Evolutionary conservation across 2,329 filamentous ascomycete species (phyloP).

Genomic region (Fusarium lateritium): DNA sequence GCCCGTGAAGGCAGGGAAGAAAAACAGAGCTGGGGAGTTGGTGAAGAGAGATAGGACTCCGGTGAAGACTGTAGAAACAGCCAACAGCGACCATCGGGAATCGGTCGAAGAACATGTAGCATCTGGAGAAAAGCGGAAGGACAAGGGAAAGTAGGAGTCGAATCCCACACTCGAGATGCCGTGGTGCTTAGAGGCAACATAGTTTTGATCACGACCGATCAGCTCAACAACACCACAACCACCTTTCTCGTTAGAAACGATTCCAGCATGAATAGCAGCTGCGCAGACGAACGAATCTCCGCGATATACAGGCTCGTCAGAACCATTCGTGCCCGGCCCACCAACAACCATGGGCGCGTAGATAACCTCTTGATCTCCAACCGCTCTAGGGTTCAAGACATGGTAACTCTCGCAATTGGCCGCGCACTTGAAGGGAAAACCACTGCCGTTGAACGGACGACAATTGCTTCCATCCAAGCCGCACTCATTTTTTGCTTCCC

Average conservation of each 20-base stretch:
- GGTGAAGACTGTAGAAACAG: conserved; percentile 85
- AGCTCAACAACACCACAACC: conserved; percentile 87
- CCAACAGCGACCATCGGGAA: conserved; percentile 86
- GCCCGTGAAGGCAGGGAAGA: conserved; percentile 84
- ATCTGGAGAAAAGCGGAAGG: conserved; percentile 80
- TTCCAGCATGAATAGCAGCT: conserved; percentile 86
- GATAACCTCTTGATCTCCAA: conserved; percentile 77
- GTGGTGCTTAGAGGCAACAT: conserved; percentile 74
- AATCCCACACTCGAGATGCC: conserved; percentile 85
- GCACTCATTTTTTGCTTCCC: conserved; percentile 79
- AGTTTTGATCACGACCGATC: conserved; percentile 77
- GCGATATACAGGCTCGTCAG: conserved; percentile 76
- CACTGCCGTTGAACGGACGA: conserved; percentile 79
- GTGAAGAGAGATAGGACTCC: conserved; percentile 85
- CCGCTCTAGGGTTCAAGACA: conserved; percentile 80
- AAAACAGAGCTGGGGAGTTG: conserved; percentile 83
- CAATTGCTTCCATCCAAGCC: conserved; percentile 82
- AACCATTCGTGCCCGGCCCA: conserved; percentile 66
- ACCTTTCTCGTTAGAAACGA: conserved; percentile 78
- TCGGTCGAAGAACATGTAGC: conserved; percentile 80
- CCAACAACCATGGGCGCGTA: conserved; percentile 78
- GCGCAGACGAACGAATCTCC: conserved; percentile 92
- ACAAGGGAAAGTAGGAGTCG: conserved; percentile 89
- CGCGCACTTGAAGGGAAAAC: conserved; percentile 82
- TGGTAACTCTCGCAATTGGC: conserved; percentile 77